A percentile compares a stretch with the other conserved stretches of the same genome.
Evolutionary conservation across 495 filamentous ascomycete species (phyloP).

Genomic region (Aspergillus bertholletiae): DNA sequence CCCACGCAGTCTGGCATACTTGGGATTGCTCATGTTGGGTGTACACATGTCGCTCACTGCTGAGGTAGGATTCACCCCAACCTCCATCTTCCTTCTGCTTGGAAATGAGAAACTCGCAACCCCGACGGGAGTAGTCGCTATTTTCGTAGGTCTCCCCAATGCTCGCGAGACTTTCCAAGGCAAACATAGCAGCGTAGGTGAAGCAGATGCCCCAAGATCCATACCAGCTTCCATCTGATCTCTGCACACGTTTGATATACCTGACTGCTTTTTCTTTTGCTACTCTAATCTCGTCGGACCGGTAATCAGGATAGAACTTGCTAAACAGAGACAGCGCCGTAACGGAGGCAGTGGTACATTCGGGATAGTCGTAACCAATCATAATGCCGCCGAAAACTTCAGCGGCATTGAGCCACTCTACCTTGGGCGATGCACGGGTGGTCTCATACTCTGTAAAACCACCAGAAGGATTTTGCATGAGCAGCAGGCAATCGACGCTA

Average conservation of each 20-base stretch:
- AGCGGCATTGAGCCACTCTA: conserved; percentile 89
- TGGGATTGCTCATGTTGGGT: conserved; percentile 63
- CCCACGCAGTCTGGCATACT: conserved; percentile 93
- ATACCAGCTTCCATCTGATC: conserved; percentile 88
- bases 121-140: conserved; percentile 63
- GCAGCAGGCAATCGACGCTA: conserved; percentile 83
- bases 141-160: conserved; percentile 79
- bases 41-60: conserved; percentile 60
- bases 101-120: conserved; percentile 79
- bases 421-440: conserved; percentile 65
- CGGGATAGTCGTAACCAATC: conserved; percentile 96
- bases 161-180: conserved; percentile 77
- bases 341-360: conserved; percentile 95
- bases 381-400: conserved; percentile 97
- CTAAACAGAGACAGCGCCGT: conserved; percentile 81
- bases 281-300: conserved; percentile 65
- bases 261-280: conserved; percentile 67
- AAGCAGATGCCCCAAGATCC: conserved; percentile 98
- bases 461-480: conserved; percentile 86
- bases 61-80: conserved; percentile 93
- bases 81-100: conserved; percentile 86
- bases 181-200: conserved; percentile 95
- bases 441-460: conserved; percentile 91
- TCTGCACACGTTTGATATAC: conserved; percentile 79
- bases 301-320: conserved; percentile 76